Conservation (phyloP, 2,329 filamentous ascomycete genomes). For the Aspergillus sp. region DNA sequence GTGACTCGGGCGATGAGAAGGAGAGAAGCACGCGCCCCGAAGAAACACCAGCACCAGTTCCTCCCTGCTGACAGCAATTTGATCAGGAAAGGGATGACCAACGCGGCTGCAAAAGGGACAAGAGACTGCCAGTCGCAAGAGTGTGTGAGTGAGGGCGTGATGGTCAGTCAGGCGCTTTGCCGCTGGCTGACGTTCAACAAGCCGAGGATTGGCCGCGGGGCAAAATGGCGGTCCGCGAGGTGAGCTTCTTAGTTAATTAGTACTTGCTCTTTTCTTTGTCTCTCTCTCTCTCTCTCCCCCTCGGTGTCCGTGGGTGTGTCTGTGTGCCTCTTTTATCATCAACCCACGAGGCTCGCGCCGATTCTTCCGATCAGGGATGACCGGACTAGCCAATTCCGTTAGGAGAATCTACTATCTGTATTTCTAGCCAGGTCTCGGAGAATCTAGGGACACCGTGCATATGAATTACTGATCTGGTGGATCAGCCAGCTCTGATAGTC, state of each 20-base stretch:
- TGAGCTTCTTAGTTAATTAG: neutral
- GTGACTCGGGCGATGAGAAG: neutral
- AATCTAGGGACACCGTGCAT: neutral
- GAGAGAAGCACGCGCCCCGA: neutral
- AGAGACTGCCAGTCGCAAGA: neutral
- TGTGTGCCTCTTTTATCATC: neutral
- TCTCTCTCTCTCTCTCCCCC: no score
- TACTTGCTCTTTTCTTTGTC: no score
- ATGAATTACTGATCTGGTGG: neutral
- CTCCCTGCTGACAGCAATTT: neutral
- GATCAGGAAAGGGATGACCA: no score
- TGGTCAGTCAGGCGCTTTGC: neutral
- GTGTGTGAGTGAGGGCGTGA: neutral
- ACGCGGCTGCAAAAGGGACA: neutral
- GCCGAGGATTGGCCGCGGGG: constrained; percentile 18
- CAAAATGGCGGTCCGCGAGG: neutral
- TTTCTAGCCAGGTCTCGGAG: neutral
- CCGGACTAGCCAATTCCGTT: neutral
- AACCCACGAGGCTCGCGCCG: neutral
- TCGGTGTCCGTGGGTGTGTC: no score
- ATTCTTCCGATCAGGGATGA: neutral
- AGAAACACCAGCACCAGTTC: neutral
- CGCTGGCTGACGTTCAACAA: neutral
- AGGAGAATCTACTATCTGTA: no score
- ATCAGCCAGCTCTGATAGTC: neutral